A percentile compares a stretch with the other conserved stretches of the same genome.
Conservation (phyloP, 495 filamentous ascomycete genomes). For the Daldinia concentrica region DNA sequence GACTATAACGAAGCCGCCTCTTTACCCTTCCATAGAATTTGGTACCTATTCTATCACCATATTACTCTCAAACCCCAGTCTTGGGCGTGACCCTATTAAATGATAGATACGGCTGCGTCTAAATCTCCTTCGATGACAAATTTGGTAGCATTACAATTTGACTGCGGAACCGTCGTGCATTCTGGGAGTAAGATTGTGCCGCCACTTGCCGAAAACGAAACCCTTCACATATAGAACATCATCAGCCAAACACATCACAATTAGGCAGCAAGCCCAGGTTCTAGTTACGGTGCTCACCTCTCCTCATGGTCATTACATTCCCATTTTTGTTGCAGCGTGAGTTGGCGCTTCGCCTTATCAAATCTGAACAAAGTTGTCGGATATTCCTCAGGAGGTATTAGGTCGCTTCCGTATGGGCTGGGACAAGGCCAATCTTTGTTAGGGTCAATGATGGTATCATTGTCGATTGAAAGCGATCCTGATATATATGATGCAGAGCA, state of each 20-base stretch:
- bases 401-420: neutral
- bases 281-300: neutral
- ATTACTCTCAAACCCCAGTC: too few species aligned
- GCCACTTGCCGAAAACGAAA: neutral
- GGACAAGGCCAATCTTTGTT: conserved; percentile 9
- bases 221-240: neutral
- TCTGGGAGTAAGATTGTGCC: neutral
- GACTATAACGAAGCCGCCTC: too few species aligned
- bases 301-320: conserved; percentile 2
- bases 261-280: neutral
- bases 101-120: neutral
- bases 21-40: too few species aligned
- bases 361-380: conserved; percentile 18
- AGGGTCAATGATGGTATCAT: conserved; percentile 17
- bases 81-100: too few species aligned
- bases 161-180: conserved; percentile 1
- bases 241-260: neutral
- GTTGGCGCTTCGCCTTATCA: conserved; percentile 1
- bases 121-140: conserved; percentile 6
- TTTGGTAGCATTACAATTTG: neutral
- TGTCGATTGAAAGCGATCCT: neutral
- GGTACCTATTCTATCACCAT: too few species aligned
- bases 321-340: conserved; percentile 8
- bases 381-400: conserved; percentile 9
- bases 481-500: neutral